phyloP scores from a whole-genome alignment of 768 basidiomycete species.

The Tylopilus cervinicoccineus region DNA sequence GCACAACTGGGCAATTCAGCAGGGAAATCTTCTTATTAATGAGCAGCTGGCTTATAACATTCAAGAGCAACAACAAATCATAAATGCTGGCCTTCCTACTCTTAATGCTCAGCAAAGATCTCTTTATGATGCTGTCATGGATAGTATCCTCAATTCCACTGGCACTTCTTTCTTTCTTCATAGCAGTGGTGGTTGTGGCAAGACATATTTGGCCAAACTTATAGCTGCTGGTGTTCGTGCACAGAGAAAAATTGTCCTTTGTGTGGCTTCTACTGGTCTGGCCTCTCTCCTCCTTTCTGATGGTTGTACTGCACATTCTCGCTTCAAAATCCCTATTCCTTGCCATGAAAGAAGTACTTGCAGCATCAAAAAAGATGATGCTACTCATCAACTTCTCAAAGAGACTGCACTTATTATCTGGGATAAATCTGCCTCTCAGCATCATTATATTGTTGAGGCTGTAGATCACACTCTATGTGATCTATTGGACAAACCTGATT shows the following conservation, averaged over 20 bases:
- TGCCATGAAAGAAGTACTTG: background rate
- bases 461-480: background rate
- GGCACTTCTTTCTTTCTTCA: conserved; percentile 32
- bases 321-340: background rate
- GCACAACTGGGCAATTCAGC: conserved; percentile 4
- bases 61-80: conserved; percentile 25
- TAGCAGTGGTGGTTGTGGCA: conserved; percentile 24
- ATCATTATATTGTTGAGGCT: background rate
- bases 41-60: background rate
- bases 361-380: too few species aligned
- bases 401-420: background rate
- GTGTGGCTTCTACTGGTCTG: conserved; percentile 37
- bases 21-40: conserved; percentile 14
- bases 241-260: conserved; percentile 35
- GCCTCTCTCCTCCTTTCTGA: background rate
- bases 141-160: background rate
- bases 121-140: background rate
- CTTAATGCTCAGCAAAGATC: conserved; percentile 29
- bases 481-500: background rate
- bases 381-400: too few species aligned
- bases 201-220: conserved; percentile 42
- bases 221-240: conserved; percentile 28
- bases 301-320: background rate
- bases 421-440: background rate
- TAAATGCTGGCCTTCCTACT: conserved; percentile 16